Evolutionary conservation across 306 rosid genomes (phyloP).

Genomic region (Casuarina equisetifolia): DNA sequence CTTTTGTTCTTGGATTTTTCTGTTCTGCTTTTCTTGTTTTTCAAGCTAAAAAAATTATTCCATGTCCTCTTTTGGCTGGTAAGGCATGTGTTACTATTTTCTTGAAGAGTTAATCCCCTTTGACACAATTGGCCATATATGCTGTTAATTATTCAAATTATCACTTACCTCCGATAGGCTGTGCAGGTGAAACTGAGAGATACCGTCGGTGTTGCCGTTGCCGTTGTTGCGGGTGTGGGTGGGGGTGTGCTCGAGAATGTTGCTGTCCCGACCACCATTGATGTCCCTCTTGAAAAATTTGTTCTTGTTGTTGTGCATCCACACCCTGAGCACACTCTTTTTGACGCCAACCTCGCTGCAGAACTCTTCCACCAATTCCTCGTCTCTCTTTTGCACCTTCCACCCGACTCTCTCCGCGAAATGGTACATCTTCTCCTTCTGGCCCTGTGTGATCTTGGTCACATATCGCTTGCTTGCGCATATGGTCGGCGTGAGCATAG

Average conservation of each 20-base stretch:
- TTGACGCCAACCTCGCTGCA: constrained; percentile 71
- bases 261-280: constrained; percentile 1
- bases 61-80: not conserved
- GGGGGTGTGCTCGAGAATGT: constrained; percentile 30
- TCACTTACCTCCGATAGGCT: constrained; percentile 24
- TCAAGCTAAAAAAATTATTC: not conserved
- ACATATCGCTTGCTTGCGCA: constrained; percentile 62
- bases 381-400: constrained; percentile 97
- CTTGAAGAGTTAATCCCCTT: not conserved
- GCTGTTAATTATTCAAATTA: not conserved
- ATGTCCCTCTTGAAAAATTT: constrained; percentile 48
- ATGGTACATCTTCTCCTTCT: constrained; percentile 82
- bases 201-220: constrained; percentile 24
- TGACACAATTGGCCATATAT: not conserved
- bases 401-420: constrained; percentile 82
- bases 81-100: not conserved
- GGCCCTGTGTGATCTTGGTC: constrained; percentile 73
- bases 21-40: not conserved
- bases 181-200: constrained; percentile 82
- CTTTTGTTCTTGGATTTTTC: not conserved
- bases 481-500: constrained; percentile 22
- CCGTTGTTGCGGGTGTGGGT: constrained; percentile 17
- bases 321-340: constrained; percentile 76
- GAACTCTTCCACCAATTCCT: constrained; percentile 55
- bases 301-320: constrained; percentile 99